These are phyloP conservation scores for Casuarina cunninghamiana DNA, from an alignment of 306 rosid genomes.

Conservation along the genomic window DNA sequence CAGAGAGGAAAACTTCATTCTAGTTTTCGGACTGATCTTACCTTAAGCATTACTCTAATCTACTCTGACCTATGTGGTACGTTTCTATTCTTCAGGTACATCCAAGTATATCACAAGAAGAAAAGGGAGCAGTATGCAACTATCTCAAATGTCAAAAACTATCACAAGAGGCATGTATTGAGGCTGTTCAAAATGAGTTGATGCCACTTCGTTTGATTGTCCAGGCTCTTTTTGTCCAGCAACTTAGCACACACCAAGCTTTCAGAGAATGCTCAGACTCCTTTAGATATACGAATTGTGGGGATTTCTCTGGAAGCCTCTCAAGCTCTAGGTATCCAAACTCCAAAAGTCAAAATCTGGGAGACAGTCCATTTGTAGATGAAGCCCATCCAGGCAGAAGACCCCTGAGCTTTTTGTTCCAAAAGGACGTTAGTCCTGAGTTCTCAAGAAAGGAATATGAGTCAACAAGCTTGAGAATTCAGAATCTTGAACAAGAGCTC, in stretches of 20 bases:
- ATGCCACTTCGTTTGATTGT: constrained; percentile 90
- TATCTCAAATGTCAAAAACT: constrained; percentile 70
- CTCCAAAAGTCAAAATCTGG: constrained; percentile 55
- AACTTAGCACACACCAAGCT: constrained; percentile 73
- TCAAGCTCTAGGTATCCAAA: constrained; percentile 59
- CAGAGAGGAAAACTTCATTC: neutral
- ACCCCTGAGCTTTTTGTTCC: constrained; percentile 62
- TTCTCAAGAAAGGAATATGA: constrained; percentile 59
- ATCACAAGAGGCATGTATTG: constrained; percentile 81
- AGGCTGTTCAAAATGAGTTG: constrained; percentile 86
- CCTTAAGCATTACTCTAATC: constrained; percentile 6
- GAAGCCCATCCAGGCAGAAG: constrained; percentile 47
- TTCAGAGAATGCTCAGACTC: constrained; percentile 87
- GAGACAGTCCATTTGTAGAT: constrained; percentile 63
- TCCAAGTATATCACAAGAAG: constrained; percentile 61
- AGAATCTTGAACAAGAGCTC: constrained; percentile 76
- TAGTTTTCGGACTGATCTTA: neutral
- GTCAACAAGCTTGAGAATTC: constrained; percentile 86
- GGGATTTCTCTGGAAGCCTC: constrained; percentile 69
- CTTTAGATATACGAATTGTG: constrained; percentile 57
- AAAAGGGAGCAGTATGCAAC: constrained; percentile 76
- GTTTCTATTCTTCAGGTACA: constrained; percentile 48
- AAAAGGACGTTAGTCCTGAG: constrained; percentile 54
- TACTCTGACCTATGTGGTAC: constrained; percentile 6
- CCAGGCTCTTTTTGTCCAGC: constrained; percentile 84